These are phyloP conservation scores for Phytophthora colocasiae DNA, from an alignment of 352 stramenopile genomes.

Conservation along the genomic window DNA sequence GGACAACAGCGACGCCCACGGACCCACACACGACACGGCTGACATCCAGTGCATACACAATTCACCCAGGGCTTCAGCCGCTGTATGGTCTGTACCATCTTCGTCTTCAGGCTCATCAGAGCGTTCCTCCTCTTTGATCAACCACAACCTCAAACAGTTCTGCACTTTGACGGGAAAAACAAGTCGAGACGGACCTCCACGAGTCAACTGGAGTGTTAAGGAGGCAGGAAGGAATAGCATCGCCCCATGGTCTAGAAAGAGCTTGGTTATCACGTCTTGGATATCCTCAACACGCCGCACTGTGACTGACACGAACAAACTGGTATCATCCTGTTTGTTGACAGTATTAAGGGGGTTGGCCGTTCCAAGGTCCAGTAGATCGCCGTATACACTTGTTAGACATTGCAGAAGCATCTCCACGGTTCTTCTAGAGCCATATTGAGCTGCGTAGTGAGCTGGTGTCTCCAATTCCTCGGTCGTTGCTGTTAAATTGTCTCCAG, in stretches of 20 bases:
- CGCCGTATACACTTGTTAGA: constrained; percentile 7
- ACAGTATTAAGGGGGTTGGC: constrained; percentile 16
- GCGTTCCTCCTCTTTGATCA: background rate
- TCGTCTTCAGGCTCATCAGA: constrained; percentile 8
- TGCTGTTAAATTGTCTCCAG: constrained; percentile 7
- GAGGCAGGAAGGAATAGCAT: constrained; percentile 10
- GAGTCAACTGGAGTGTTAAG: background rate
- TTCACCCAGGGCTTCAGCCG: constrained; percentile 12
- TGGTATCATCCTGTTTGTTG: constrained; percentile 3
- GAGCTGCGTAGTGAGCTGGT: constrained; percentile 27
- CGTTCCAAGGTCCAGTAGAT: constrained; percentile 6
- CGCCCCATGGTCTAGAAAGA: constrained; percentile 26
- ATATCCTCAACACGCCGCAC: background rate
- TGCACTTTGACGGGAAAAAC: constrained; percentile 6
- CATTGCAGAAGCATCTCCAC: constrained; percentile 27
- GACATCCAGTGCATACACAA: constrained; percentile 24
- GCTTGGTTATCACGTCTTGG: constrained; percentile 5
- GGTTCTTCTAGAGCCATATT: constrained; percentile 12
- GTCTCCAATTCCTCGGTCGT: constrained; percentile 7
- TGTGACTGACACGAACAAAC: constrained; percentile 8
- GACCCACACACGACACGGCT: background rate
- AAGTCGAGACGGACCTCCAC: background rate
- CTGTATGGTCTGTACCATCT: background rate
- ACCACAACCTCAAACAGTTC: background rate
- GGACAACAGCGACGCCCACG: constrained; percentile 4